These are phyloP conservation scores for Suillus discolor DNA, from an alignment of 768 basidiomycete genomes.

Conservation along the genomic window DNA sequence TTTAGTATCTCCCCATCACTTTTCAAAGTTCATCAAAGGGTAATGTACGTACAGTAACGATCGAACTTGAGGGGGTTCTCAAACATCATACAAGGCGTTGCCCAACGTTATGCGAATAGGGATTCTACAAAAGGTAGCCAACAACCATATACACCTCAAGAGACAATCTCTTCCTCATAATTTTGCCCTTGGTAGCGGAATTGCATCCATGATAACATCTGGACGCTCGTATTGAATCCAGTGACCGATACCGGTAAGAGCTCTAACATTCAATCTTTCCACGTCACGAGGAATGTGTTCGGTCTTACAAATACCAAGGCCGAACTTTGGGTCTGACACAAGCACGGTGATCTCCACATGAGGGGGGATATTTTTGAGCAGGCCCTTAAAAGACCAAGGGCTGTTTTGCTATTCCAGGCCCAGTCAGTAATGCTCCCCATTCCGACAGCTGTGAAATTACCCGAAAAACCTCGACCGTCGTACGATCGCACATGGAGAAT, in stretches of 20 bases:
- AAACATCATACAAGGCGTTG: neutral
- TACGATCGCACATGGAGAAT: slow-evolving; percentile 10
- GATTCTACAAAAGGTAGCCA: neutral
- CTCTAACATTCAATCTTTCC: neutral
- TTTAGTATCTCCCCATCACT: neutral
- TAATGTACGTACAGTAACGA: neutral
- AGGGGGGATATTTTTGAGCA: neutral
- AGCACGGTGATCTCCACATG: slow-evolving; percentile 19
- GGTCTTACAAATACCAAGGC: neutral
- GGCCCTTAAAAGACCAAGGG: slow-evolving; percentile 20
- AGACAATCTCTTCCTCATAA: neutral
- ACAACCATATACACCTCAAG: neutral
- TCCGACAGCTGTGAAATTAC: neutral
- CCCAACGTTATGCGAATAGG: neutral
- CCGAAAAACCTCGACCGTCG: neutral
- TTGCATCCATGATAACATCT: slow-evolving; percentile 19
- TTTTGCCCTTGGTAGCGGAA: neutral
- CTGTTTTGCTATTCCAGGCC: slow-evolving; percentile 12
- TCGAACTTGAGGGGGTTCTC: neutral
- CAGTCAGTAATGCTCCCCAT: neutral
- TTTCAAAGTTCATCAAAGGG: neutral
- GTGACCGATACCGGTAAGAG: slow-evolving; percentile 23
- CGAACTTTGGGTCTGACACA: slow-evolving; percentile 21
- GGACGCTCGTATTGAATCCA: slow-evolving; percentile 32
- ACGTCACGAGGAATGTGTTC: slow-evolving; percentile 17